These are phyloP conservation scores for Phlyctochytrium bullatum DNA, from an alignment of 192 early-diverging fungal genomes.

Conservation along the genomic window DNA sequence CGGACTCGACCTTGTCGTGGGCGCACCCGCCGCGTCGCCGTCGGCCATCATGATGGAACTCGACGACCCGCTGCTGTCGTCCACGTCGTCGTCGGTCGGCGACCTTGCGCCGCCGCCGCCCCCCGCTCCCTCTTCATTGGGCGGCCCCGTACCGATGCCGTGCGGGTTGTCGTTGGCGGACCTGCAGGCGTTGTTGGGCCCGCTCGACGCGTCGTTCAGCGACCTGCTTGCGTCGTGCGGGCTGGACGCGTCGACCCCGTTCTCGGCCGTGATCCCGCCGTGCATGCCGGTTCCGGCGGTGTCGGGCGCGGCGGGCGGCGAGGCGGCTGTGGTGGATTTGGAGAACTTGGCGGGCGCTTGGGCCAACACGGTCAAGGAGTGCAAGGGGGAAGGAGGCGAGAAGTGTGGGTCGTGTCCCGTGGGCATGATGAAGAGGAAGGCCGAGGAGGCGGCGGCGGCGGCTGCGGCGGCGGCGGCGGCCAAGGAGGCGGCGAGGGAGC, in stretches of 20 bases:
- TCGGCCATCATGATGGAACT: too few relatives aligned
- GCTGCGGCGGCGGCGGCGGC: too few relatives aligned
- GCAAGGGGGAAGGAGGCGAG: background rate
- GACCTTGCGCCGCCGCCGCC: too few relatives aligned
- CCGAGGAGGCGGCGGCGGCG: background rate
- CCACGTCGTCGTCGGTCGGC: too few relatives aligned
- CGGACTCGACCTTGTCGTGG: too few relatives aligned
- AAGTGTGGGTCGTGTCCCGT: background rate
- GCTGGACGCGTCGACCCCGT: background rate
- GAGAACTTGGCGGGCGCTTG: background rate
- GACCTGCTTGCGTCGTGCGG: background rate
- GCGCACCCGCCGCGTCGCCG: too few relatives aligned
- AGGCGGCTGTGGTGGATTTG: background rate
- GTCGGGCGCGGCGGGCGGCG: background rate
- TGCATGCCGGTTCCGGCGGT: background rate
- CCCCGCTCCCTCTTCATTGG: too few relatives aligned
- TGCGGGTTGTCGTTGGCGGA: background rate
- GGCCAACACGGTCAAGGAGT: background rate
- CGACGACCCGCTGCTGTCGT: too few relatives aligned
- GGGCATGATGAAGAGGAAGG: background rate
- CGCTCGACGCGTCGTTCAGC: background rate
- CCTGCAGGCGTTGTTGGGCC: background rate
- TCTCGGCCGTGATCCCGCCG: background rate
- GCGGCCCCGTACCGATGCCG: too few relatives aligned
- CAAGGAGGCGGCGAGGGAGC: too few relatives aligned